Evolutionary conservation across 2,329 filamentous ascomycete species (phyloP), one percentile per base, ranked within the genome.

Genomic region (Chrysoporthe cubensis): DNA sequence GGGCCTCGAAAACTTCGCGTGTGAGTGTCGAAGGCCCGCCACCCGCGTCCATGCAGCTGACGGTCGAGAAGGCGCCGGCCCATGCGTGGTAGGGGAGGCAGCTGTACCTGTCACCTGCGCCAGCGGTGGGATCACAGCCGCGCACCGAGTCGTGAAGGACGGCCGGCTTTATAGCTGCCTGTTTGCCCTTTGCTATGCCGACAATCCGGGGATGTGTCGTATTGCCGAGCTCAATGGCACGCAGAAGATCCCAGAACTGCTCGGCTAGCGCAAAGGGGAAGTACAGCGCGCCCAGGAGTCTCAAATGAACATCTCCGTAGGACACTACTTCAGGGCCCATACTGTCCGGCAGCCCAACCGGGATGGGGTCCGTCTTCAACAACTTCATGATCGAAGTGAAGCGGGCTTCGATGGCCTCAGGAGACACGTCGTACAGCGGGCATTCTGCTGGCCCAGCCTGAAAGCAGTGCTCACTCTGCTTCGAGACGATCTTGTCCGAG

Each of bases 401-500:
- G 18, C 60, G 61, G 26, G 48, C 42, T 21, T 67, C 66, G 54
- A 67, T 21, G 32, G 54, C 66, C 37, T 52, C 54, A 13, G 50
- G 48, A 18, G 61, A 67, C 3, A 40, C 14, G 44, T 62, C 66
- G 50, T 66, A 56, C 54, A 67, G 52, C 16, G 66, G 52, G 42
- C 66, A 67, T 16, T 34, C 54, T 1, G n/a, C 43, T 2, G 66
- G 66, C 11, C 61, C 66, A 40, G 66, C 66, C 43, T 42, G 32
- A 42, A 16, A 66, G 65, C 78, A 80, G 64, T 80, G 76, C 3
- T 77, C 75, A 11, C 78, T 71, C 21, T 79, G 78, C 0, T 77
- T 78, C 9, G 73, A 69, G 13, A 80, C 65, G 1, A 76, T 73
- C 4, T 74, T 71, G 40, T 76, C 71, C 0, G 77, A 75, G 60